Evolutionary conservation across 2,329 filamentous ascomycete species (phyloP), one percentile per base, ranked within the genome.

Genomic region (Trichoderma aggressivum): DNA sequence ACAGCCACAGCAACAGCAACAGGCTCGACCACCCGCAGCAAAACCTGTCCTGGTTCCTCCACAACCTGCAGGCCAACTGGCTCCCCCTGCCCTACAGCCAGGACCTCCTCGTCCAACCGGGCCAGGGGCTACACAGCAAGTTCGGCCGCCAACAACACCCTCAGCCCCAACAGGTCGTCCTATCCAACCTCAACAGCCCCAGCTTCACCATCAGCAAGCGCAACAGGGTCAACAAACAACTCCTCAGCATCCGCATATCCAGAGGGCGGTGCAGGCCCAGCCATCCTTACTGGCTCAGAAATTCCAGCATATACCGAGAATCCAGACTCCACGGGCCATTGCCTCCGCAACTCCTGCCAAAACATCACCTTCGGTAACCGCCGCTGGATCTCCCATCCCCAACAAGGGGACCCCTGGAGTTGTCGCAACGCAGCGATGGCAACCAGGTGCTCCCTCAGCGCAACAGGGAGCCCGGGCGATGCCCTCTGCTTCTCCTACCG

Each of bases 11-110:
- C 53, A 18, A 61, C 72, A 77, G 39, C 60, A 75, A 7, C 77
- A 77, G 53, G 39, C 70, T 18, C 76, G 78, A 8, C 73, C 75
- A 14, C 58, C 75, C 24, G 53, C 76, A 24, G 72, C 73, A 47
- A 81, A 80, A 24, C 77, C 78, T 39, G 77, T 79, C 5, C 75
- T 80, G 55, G 78, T 78, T 24, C 78, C 79, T 24, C 79, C 81
- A 58, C 83, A 83, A 66, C 73, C 76, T 63, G 73, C 79, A 34
- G 78, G 79, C 2, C 81, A 84, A 39, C 73, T 79, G 64, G 78
- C 79, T 14, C 76, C 81, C 6, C 79, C 81, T 5, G 36, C 43
- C 43, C 43, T 80, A 14, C 82, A 82, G 47, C 78, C 80, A 18
- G 79, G 78, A 4, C 78, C 79, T 21, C 76, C 77, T 47, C 76